phyloP scores from a whole-genome alignment of 768 basidiomycete genomes.

The Candolleomyces aberdarensis region DNA sequence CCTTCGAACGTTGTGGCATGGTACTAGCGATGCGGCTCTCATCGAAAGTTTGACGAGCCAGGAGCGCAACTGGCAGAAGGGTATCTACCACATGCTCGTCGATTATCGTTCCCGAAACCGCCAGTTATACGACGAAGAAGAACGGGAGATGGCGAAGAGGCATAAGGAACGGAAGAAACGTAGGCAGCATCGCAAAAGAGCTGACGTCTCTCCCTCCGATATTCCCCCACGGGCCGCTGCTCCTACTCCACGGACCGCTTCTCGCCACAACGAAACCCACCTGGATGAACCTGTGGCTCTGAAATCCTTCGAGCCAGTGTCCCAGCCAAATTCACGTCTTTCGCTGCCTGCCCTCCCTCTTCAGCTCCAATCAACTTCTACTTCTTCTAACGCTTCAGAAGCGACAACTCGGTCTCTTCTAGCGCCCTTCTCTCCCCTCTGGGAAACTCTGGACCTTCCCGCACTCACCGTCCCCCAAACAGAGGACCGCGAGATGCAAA shows the following conservation, averaged over 20 bases:
- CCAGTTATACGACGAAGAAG: slow-evolving; percentile 56
- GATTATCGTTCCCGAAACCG: slow-evolving; percentile 81
- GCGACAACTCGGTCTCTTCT: slow-evolving; percentile 7
- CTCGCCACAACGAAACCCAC: slow-evolving; percentile 24
- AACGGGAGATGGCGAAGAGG: slow-evolving; percentile 33
- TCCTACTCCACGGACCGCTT: slow-evolving; percentile 61
- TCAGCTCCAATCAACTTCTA: neutral
- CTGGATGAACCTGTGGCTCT: slow-evolving; percentile 19
- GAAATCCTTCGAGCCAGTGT: slow-evolving; percentile 5
- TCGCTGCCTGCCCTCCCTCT: neutral
- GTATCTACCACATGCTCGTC: slow-evolving; percentile 87
- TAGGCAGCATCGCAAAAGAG: slow-evolving; percentile 3
- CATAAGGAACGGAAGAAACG: slow-evolving; percentile 24
- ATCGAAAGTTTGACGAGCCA: slow-evolving; percentile 59
- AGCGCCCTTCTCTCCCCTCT: slow-evolving; percentile 23
- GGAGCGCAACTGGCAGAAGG: slow-evolving; percentile 91
- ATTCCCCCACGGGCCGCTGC: slow-evolving; percentile 51
- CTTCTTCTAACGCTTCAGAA: slow-evolving; percentile 19
- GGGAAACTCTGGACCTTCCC: slow-evolving; percentile 31
- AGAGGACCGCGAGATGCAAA: slow-evolving; percentile 72
- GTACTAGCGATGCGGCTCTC: slow-evolving; percentile 70
- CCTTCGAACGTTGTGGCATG: slow-evolving; percentile 89
- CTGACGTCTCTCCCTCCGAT: neutral
- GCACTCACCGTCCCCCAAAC: slow-evolving; percentile 63
- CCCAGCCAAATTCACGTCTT: slow-evolving; percentile 11